Base-by-base conservation (phyloP, 2,329 filamentous ascomycete species). In the Capronia coronata region DNA sequence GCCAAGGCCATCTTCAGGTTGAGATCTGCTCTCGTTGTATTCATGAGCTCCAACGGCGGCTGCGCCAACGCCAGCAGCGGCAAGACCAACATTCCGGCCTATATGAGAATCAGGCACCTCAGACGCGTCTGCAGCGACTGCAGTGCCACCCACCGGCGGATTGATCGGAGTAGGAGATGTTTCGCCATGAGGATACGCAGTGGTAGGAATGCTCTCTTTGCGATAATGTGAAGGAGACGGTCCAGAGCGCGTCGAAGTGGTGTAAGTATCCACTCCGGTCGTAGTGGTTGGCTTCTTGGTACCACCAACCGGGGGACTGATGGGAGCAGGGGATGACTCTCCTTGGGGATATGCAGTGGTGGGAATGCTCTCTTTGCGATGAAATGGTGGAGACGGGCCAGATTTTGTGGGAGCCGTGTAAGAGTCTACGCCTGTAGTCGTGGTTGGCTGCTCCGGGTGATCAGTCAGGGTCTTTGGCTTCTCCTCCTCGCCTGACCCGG, bases 161-260 rank as follows among this genome's bases (percentile, higher is more conserved):
- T 49, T 51, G 19, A 60, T 52, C 18, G 57, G 46, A 10, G 46
- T 25, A 30, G 57, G 56, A 41, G 56, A 58, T 16, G 46, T 42
- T 19, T 44, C 16, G 10, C 56, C 56, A 27, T 51, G 54, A 22
- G 58, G 58, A 43, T 60, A 60, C 10, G 58, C 58, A 11, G 54
- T 60, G 9, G 58, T 60, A 4, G 58, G 58, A 41, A 60, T 60
- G 40, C 54, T 56, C 27, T 60, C 54, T 35, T 57, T 53, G 13
- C 52, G 40, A 29, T 55, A 45, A 29, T 58, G 54, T 10, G 48
- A 19, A 14, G 52, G 44, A n/a, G 47, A 38, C 11, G 54, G 51
- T 39, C 41, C 49, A 30, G 49, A 53, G n/a, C 43, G 43, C 14
- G 51, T 53, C 18, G 34, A 16, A 9, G 34, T 11, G 7, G 34